Evolutionary conservation across 305 asterid species (phyloP), one percentile per base, ranked within the genome.

Genomic region (Plantago coronopus): DNA sequence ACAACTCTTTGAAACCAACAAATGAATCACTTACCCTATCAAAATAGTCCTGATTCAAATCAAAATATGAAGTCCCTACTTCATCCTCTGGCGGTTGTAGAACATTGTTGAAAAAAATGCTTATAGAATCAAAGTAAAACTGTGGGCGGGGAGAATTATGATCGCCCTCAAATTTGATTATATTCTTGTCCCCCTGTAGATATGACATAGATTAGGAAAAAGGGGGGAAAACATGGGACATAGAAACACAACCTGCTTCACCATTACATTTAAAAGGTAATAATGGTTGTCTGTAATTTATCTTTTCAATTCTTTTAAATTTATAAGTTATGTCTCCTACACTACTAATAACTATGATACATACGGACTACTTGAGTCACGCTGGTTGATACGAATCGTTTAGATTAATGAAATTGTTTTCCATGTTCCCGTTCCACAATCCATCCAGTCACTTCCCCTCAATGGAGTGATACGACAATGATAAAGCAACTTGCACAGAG

Each of bases 141-240:
- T 91, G 91, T 62, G 97, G 96, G 22, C 97, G 96, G 7, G 89
- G 88, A 69, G 96, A 90, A 72, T 90, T 90, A 83, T 90, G 97
- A 69, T 90, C 96, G 31, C 97, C 97, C 70, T 90, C 97, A 46
- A 90, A 90, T 78, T 82, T 87, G 69, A 90, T 90, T 55, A 90
- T 85, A 72, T 90, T 90, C 81, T 90, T 90, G 83, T 87, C 96
- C 59, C 96, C 97, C 97, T 9, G 38, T 58, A 25, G 25, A 48
- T 66, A 45, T n/a, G 15, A 48, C 43, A 54, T 18, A 37, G 37
- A 23, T 23, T 13, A 25, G n/a, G 19, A 63, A 10, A 47, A 61
- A 64, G 46, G 43, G 62, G 22, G 29, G 20, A 57, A 20, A 68
- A 59, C 9, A 55, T 57, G 61, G 47, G 14, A n/a, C 21, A 58